A percentile compares a stretch with the other conserved stretches of the same genome.
Evolutionary conservation across 169 alveolate genomes (phyloP).

Genomic region (Perkinsus chesapeaki): DNA sequence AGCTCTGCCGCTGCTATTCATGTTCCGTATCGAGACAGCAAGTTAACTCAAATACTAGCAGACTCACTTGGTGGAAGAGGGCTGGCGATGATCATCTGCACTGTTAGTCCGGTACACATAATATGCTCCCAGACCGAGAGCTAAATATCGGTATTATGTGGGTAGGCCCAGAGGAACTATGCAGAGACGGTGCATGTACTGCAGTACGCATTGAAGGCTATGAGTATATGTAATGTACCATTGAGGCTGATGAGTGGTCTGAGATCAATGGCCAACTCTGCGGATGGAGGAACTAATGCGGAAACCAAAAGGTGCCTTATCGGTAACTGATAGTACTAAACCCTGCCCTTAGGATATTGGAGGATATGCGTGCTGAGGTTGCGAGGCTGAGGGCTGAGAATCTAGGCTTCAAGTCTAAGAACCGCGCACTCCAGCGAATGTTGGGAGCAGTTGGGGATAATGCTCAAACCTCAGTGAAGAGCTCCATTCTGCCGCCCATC

Average conservation of each 20-base stretch:
- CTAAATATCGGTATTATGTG: neutral
- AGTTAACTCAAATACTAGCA: neutral
- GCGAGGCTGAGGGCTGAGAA: neutral
- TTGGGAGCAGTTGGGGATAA: neutral
- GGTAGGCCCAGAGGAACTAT: neutral
- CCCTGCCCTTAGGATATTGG: neutral
- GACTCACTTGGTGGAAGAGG: neutral
- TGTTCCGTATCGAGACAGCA: neutral
- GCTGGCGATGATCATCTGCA: neutral
- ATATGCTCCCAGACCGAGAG: too few species aligned
- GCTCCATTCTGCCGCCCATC: neutral
- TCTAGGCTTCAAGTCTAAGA: neutral
- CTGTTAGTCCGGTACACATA: neutral
- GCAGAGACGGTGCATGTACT: neutral
- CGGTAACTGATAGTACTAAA: neutral
- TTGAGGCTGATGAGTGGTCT: neutral
- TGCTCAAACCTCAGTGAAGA: neutral
- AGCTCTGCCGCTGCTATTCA: neutral
- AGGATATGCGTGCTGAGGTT: neutral
- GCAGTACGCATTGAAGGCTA: neutral
- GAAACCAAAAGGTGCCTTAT: neutral
- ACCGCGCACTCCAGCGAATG: neutral
- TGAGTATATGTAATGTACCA: neutral
- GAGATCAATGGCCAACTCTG: neutral
- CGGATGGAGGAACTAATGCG: neutral